Base-by-base conservation (phyloP, 2,329 filamentous ascomycete genomes). In the Monilinia vaccinii-corymbosi region DNA sequence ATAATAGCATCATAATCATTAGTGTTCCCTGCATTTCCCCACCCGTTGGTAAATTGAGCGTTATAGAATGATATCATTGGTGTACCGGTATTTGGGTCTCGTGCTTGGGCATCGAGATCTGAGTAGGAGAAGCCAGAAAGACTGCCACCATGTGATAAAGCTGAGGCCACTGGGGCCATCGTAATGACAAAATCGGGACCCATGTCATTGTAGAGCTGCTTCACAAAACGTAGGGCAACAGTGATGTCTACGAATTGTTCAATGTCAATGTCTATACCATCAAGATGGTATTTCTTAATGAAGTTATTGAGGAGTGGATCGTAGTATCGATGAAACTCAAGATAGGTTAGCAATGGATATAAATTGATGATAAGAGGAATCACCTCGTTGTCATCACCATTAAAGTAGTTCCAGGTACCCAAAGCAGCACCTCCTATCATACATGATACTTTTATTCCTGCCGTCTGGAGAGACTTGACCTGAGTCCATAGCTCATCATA, bases 191-290 rank as follows among this genome's bases (percentile, higher is more conserved):
- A 87, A 66, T 84, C 81, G 44, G 78, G 8, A 85, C 86, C 44
- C 96, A 81, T 67, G 81, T 85, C 70, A 96, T 77, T 5, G 75
- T 73, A 71, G 88, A 91, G 0, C 91, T 88, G 47, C 84, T 82
- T 44, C 91, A 83, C 75, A 96, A 96, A 0, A 91, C 58, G 90
- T 68, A 96, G 92, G 45, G 83, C 81, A 28, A 87, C 82, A 40
- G 82, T 82, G 65, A 96, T 90, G 53, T 81, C 80, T 62, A 82
- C 86, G 1, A 85, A 87, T 74, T 97, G 93, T 34, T 84, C 83
- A 62, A 97, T 91, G 7, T 93, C 93, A 1, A 96, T 84, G 74
- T 97, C 91, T 9, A 97, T 90, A 1, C 97, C 83, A 47, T 89
- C 90, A 42, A 97, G 78, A 1, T 92, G 92, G 71, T 93, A 93